Evolutionary conservation across 768 basidiomycete genomes (phyloP).

Genomic region (Podaxis pistillaris): DNA sequence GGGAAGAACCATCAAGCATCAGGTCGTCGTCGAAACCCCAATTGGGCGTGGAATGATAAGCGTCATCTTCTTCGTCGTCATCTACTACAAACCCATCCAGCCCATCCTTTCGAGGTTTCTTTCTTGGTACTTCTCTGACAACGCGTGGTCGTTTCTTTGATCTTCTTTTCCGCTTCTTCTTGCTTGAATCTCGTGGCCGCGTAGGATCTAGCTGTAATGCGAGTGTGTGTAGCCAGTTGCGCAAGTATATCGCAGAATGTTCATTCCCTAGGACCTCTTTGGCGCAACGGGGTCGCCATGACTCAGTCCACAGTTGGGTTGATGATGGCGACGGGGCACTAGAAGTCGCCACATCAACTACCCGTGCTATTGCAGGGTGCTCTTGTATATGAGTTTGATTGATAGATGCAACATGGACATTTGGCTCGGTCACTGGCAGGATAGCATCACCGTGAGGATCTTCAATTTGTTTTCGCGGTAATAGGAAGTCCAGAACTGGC

Average conservation of each 20-base stretch:
- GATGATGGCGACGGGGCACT: conserved; percentile 23
- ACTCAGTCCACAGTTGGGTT: conserved; percentile 65
- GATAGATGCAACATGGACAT: conserved; percentile 3
- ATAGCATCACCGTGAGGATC: neutral
- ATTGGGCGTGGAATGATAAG: neutral
- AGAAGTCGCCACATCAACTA: conserved; percentile 25
- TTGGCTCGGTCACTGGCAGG: neutral
- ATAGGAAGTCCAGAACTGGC: neutral
- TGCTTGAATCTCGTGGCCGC: conserved; percentile 10
- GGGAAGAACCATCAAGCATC: conserved; percentile 12
- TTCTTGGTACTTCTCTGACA: conserved; percentile 48
- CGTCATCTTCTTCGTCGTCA: conserved; percentile 37
- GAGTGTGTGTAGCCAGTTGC: conserved; percentile 77
- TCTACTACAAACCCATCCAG: conserved; percentile 50
- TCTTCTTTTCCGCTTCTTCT: conserved; percentile 23
- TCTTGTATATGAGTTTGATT: conserved; percentile 12
- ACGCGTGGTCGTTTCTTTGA: conserved; percentile 56
- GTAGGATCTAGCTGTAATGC: conserved; percentile 49
- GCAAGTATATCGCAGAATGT: conserved; percentile 62
- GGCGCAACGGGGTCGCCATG: conserved; percentile 73
- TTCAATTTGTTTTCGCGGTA: conserved; percentile 4
- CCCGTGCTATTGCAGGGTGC: conserved; percentile 52
- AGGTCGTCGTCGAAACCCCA: conserved; percentile 19
- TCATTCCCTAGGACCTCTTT: conserved; percentile 81
- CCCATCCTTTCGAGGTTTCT: conserved; percentile 55